Base-by-base conservation (phyloP, 805 yeast species). In the Gaillardinia entomophila region DNA sequence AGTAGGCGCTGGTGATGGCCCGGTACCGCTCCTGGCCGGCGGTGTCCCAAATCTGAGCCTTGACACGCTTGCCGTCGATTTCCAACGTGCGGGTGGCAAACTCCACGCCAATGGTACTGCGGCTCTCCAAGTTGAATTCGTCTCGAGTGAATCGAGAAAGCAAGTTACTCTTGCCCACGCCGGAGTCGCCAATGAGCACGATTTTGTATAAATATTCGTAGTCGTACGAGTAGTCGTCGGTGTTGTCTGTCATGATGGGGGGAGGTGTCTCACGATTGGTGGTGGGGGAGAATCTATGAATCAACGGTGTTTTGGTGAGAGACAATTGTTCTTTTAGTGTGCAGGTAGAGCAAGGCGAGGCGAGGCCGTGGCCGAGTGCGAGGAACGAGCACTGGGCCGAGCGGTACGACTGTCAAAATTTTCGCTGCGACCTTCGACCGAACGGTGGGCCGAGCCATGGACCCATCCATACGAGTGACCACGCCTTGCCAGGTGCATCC, bases 1-100 rank as follows among this genome's bases (percentile, higher is more conserved):
- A 90, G 66, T 90, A 90, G 4, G 97, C 97, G 36, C 92, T 80
- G 20, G 98, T 92, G 59, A 90, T 90, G 28, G 98, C 97, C 50
- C 98, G 78, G 69, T 92, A 90, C 60, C 98, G 79, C 62, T 90
- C 98, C 68, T 90, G 98, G 40, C 98, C 98, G 2, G 98, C 98
- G 24, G 98, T 90, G 62, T 90, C 98, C 98, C 98, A 90, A 47
- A 88, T 82, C 62, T 87, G 95, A 3, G 94, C 90, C 58, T 85
- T 86, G 46, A 85, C 82, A 55, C 86, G 66, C 52, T 82, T 83
- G 27, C 87, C 88, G 44, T 83, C 90, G 41, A 84, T 79, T 49
- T 83, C 90, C 35, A 92, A 79, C 3, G 97, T 89, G 58, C 97
- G 75, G 15, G 97, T 92, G 27, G 97, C 97, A 66, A 90, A 90